Evolutionary conservation across 257 asterid species (phyloP).

Genomic region (Osmanthus fragrans): DNA sequence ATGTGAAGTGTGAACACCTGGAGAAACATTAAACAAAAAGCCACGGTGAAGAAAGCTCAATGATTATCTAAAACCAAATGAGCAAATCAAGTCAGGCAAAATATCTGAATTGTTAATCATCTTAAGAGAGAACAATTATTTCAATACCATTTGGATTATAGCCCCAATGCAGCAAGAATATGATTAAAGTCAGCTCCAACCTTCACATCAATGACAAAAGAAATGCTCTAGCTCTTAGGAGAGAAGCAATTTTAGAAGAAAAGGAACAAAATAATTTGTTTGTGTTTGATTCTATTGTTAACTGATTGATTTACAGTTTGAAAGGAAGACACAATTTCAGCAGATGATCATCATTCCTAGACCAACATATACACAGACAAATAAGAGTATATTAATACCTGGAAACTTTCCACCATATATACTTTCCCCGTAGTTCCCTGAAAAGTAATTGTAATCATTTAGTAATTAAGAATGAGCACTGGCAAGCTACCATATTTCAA

Average conservation of each 20-base stretch:
- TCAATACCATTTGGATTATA: conserved; percentile 78
- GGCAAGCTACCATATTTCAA: no score
- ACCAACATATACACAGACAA: conserved; percentile 14
- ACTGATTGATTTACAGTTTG: conserved; percentile 2
- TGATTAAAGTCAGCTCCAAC: conserved; percentile 90
- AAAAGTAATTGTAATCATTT: conserved; percentile 31
- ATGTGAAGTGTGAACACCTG: background rate
- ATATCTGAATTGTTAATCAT: conserved; percentile 74
- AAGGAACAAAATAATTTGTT: conserved; percentile 34
- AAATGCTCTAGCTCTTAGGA: conserved; percentile 80
- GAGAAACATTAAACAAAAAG: background rate
- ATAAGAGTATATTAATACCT: conserved; percentile 33
- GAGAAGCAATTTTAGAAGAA: conserved; percentile 40
- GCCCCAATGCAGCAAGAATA: conserved; percentile 97
- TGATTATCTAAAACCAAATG: conserved; percentile 24
- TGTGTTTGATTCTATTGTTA: conserved; percentile 9
- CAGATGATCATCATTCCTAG: conserved; percentile 3
- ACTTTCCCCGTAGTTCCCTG: conserved; percentile 18
- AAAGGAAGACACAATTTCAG: background rate
- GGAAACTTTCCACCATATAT: conserved; percentile 3
- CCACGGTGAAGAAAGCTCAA: conserved; percentile 15
- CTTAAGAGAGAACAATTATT: conserved; percentile 58
- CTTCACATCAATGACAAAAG: conserved; percentile 75
- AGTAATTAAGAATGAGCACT: conserved; percentile 4
- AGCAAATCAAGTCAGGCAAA: conserved; percentile 38